Conservation (phyloP, 768 basidiomycete species). For the Suillus discolor region DNA sequence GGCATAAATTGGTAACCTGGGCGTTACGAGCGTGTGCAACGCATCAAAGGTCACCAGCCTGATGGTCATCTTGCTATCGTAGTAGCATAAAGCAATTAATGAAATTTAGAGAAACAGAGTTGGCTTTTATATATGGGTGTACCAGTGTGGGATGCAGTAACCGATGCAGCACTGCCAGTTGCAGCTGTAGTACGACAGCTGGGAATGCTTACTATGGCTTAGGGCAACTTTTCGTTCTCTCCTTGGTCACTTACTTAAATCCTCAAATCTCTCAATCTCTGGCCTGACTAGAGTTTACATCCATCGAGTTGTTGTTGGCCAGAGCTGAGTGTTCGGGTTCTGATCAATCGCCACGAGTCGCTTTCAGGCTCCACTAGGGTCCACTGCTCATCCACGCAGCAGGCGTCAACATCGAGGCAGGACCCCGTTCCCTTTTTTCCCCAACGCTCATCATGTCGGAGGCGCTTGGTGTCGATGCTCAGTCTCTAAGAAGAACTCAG, state of each 20-base stretch:
- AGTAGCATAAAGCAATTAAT: not conserved
- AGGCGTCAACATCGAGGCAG: constrained; percentile 30
- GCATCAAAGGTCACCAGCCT: constrained; percentile 80
- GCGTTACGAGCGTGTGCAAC: constrained; percentile 72
- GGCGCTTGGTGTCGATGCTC: constrained; percentile 29
- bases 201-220: constrained; percentile 5
- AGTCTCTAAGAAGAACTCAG: constrained; percentile 36
- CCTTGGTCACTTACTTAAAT: not conserved
- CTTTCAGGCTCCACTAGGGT: constrained; percentile 8
- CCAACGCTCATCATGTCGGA: constrained; percentile 31
- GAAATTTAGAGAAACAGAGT: not conserved
- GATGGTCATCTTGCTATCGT: constrained; percentile 33
- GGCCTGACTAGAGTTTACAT: not conserved
- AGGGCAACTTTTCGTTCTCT: not conserved
- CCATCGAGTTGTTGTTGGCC: not conserved
- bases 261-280: not conserved
- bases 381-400: constrained; percentile 26
- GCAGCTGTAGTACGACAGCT: not conserved
- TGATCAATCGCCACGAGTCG: constrained; percentile 9
- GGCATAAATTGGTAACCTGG: constrained; percentile 65
- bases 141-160: not conserved
- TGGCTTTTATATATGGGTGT: constrained; percentile 1
- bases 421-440: constrained; percentile 15
- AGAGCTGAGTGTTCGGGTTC: not conserved
- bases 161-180: not conserved